phyloP scores from a whole-genome alignment of 495 filamentous ascomycete species.

The Tuber melanosporum region DNA sequence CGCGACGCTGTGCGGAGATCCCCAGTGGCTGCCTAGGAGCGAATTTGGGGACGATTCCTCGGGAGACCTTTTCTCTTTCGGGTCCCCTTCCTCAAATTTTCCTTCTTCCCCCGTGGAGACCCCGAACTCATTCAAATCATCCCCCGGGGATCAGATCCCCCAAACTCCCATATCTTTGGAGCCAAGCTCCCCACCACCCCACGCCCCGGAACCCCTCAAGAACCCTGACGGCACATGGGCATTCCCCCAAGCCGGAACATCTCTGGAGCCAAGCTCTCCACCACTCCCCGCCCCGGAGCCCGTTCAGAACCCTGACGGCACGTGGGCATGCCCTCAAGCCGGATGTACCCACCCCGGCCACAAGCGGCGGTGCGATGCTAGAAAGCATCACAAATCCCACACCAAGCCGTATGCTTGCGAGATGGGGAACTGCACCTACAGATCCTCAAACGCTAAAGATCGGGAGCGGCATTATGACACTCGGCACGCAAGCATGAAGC shows the following conservation, averaged over 20 bases:
- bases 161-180: neutral
- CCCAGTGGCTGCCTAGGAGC: neutral
- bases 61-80: neutral
- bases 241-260: neutral
- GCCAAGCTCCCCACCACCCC: neutral
- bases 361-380: neutral
- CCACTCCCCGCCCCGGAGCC: neutral
- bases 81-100: neutral
- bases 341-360: neutral
- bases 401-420: slow-evolving; percentile 15
- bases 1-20: neutral
- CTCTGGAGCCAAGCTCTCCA: neutral
- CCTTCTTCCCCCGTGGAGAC: neutral
- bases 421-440: neutral
- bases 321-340: neutral
- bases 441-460: slow-evolving; percentile 20
- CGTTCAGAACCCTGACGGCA: neutral
- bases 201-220: neutral
- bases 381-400: slow-evolving; percentile 29
- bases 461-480: slow-evolving; percentile 24
- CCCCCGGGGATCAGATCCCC: neutral
- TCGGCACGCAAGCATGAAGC: slow-evolving; percentile 9
- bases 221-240: neutral
- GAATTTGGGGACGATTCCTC: neutral
- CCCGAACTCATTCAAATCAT: neutral